Evolutionary conservation across 176 grass and related monocot genomes (phyloP).

Genomic region (Phyllostachys edulis): DNA sequence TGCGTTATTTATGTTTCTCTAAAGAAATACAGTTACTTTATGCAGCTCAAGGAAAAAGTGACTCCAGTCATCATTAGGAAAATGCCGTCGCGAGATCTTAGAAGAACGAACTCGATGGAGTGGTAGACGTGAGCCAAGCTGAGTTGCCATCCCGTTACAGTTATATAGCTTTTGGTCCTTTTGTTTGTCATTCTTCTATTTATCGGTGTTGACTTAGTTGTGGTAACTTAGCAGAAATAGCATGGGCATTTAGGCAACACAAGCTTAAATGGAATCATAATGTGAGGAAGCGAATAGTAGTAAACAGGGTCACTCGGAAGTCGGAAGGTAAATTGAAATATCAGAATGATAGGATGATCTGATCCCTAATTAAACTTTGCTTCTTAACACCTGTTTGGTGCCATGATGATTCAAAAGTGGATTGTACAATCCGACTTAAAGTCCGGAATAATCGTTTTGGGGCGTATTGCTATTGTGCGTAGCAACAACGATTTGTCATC

Average conservation of each 20-base stretch:
- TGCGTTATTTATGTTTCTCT: not conserved
- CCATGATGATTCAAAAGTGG: not conserved
- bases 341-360: not conserved
- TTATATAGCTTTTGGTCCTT: conserved; percentile 25
- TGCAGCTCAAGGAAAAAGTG: conserved; percentile 74
- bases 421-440: not conserved
- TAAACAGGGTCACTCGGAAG: not conserved
- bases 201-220: conserved; percentile 14
- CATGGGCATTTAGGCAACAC: conserved; percentile 2
- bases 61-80: conserved; percentile 61
- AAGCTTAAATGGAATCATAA: conserved; percentile 14
- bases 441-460: not conserved
- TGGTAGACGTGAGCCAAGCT: conserved; percentile 57
- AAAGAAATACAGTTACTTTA: conserved; percentile 5
- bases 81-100: conserved; percentile 42
- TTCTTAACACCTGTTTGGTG: not conserved
- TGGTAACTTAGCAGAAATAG: conserved; percentile 31
- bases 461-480: not conserved
- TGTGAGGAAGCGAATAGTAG: not conserved
- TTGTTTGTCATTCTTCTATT: conserved; percentile 28
- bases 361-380: not conserved
- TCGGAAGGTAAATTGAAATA: not conserved
- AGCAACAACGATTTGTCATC: not conserved
- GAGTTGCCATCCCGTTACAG: conserved; percentile 13
- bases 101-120: conserved; percentile 72